A percentile compares a stretch with the other conserved stretches of the same genome.
These are phyloP conservation scores for Crucihimalaya himalaica DNA, from an alignment of 345 rosid genomes.

Conservation along the genomic window DNA sequence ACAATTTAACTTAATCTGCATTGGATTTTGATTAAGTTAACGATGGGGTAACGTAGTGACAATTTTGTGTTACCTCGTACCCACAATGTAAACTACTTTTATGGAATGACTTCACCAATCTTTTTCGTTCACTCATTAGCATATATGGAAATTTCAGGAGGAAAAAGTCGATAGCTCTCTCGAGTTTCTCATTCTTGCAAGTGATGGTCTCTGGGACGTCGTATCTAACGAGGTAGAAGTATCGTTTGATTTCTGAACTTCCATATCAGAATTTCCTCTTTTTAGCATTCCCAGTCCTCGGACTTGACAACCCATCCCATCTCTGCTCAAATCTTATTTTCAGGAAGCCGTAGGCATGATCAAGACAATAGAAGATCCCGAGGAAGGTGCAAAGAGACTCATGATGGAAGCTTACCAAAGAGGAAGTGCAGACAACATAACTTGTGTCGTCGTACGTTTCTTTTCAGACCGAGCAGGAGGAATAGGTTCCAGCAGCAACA, in stretches of 20 bases:
- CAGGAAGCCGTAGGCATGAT: slow-evolving; percentile 95
- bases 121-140: background rate
- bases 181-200: slow-evolving; percentile 98
- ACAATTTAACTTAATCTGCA: background rate
- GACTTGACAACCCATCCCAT: slow-evolving; percentile 20
- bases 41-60: background rate
- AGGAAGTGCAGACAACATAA: slow-evolving; percentile 97
- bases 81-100: slow-evolving; percentile 1
- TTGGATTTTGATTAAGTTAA: background rate
- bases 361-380: slow-evolving; percentile 75
- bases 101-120: background rate
- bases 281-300: background rate
- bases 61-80: background rate
- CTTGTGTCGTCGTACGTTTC: slow-evolving; percentile 94
- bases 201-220: slow-evolving; percentile 99
- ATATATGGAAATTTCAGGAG: slow-evolving; percentile 61
- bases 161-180: slow-evolving; percentile 88
- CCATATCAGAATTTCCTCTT: background rate
- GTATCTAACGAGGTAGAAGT: slow-evolving; percentile 82
- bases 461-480: slow-evolving; percentile 43
- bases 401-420: slow-evolving; percentile 93
- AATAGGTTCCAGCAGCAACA: slow-evolving; percentile 38
- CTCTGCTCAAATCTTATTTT: background rate
- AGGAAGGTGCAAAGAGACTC: slow-evolving; percentile 84
- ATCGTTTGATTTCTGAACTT: background rate